Conservation (phyloP, 176 grass and related monocot genomes). For the Stipa capillata region DNA sequence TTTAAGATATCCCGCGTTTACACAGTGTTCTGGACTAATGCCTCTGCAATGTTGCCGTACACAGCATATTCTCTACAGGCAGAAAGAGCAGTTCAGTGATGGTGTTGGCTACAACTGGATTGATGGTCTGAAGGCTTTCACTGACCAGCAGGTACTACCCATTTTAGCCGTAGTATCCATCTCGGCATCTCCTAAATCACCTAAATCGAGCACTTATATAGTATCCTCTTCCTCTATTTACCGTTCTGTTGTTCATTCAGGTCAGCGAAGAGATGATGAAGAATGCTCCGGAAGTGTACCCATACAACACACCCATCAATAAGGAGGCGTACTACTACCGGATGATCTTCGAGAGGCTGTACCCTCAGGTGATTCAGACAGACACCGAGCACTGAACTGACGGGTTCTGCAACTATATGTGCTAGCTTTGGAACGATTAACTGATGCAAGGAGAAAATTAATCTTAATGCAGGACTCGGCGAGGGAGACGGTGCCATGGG, state of each 20-base stretch:
- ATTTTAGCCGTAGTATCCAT: background rate
- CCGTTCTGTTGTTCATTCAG: slow-evolving; percentile 29
- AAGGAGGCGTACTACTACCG: slow-evolving; percentile 97
- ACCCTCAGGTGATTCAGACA: slow-evolving; percentile 61
- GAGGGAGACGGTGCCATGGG: slow-evolving; percentile 79
- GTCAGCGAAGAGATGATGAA: slow-evolving; percentile 79
- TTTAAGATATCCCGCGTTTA: background rate
- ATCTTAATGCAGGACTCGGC: slow-evolving; percentile 73
- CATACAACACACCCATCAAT: slow-evolving; percentile 79
- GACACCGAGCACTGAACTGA: background rate
- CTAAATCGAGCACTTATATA: background rate
- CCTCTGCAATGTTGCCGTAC: background rate
- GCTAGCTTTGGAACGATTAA: background rate
- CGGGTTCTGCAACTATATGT: too few species aligned
- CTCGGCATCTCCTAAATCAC: background rate
- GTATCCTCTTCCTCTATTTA: background rate
- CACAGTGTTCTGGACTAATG: background rate
- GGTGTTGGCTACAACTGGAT: slow-evolving; percentile 97
- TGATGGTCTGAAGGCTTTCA: slow-evolving; percentile 89
- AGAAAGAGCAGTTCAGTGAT: slow-evolving; percentile 99
- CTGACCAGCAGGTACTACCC: slow-evolving; percentile 49
- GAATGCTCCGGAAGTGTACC: slow-evolving; percentile 49
- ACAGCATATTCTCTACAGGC: slow-evolving; percentile 96
- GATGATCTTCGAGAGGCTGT: slow-evolving; percentile 94
- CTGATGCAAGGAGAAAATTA: background rate